Evolutionary conservation across 305 asterid species (phyloP), one percentile per base, ranked within the genome.

Genomic region (Rubia balearica): DNA sequence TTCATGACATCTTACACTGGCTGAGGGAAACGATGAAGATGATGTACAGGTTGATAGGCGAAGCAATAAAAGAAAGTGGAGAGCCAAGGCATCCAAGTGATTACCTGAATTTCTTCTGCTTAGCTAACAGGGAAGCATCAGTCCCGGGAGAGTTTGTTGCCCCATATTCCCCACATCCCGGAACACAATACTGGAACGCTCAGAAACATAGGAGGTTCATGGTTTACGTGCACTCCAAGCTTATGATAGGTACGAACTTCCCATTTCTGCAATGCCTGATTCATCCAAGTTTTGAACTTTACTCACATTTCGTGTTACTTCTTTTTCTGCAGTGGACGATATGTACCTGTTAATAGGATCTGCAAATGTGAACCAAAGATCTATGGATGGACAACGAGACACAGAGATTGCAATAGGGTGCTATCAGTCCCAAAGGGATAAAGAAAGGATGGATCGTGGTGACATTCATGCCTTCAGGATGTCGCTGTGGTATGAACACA

Each of bases 311-410:
- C 27, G 27, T 24, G 27, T 24, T 74, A 21, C 6, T 48, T 53
- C 45, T 61, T 22, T 6, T 80, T 74, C 59, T 76, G 42, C 83
- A 92, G 98, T 90, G 85, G 98, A 92, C 68, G 98, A 92, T 65
- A 65, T 83, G 7, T 90, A 90, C 73, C 81, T 92, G 64, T 75
- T 92, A 17, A 85, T 89, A 68, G 97, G 98, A 61, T 92, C 98
- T 2, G 97, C 97, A 11, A 92, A 92, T 59, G 87, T 90, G 81
- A 89, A 92, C 77, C 98, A 90, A 74, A 77, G 98, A 78, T 92
- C 98, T 19, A 89, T 92, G 98, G 98, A 92, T 66, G 98, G 98
- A 41, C 76, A 83, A 76, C 85, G 98, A 46, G 98, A 92, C 87
- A 87, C 95, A 6, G 98, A 92, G 78, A 90, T 92, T 64, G 96